Percentiles rank a stretch among this genome's conserved stretches.
These are phyloP conservation scores for Escallonia herrerae DNA, from an alignment of 129 eudicot species.

Conservation along the genomic window DNA sequence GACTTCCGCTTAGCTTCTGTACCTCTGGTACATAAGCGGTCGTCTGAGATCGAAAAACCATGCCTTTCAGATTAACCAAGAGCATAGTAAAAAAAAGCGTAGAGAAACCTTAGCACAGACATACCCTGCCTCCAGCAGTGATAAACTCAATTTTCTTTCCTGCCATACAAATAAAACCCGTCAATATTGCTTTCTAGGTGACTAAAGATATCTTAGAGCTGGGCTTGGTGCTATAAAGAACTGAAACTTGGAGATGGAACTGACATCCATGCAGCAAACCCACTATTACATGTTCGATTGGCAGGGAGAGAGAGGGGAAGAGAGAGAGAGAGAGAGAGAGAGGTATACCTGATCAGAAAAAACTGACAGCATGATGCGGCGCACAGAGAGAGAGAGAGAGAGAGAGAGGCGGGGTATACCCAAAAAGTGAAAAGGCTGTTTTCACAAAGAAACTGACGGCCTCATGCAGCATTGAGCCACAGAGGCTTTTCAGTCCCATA, in stretches of 20 bases:
- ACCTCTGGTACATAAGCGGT: slow-evolving; percentile 86
- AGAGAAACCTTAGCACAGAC: slow-evolving; percentile 10
- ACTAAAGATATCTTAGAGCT: slow-evolving; percentile 10
- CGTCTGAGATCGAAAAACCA: slow-evolving; percentile 44
- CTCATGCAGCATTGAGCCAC: too few relatives aligned
- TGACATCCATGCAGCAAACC: too few relatives aligned
- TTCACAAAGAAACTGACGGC: too few relatives aligned
- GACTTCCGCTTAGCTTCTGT: slow-evolving; percentile 64
- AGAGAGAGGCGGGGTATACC: too few relatives aligned
- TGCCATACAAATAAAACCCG: slow-evolving; percentile 24
- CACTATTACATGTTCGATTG: too few relatives aligned
- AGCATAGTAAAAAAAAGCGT: background rate
- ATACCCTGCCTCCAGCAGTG: slow-evolving; percentile 92
- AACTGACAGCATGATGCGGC: too few relatives aligned
- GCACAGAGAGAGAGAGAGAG: too few relatives aligned
- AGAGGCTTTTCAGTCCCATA: too few relatives aligned
- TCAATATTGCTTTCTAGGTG: background rate
- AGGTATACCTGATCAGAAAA: too few relatives aligned
- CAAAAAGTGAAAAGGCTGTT: too few relatives aligned
- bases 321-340: too few relatives aligned
- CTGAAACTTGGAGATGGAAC: background rate
- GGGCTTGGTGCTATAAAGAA: background rate
- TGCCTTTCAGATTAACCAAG: background rate
- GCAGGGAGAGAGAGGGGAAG: too few relatives aligned
- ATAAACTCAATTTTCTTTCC: slow-evolving; percentile 85